These are phyloP conservation scores for Geranomyces michiganensis DNA, from an alignment of 192 early-diverging fungal species.

Conservation along the genomic window DNA sequence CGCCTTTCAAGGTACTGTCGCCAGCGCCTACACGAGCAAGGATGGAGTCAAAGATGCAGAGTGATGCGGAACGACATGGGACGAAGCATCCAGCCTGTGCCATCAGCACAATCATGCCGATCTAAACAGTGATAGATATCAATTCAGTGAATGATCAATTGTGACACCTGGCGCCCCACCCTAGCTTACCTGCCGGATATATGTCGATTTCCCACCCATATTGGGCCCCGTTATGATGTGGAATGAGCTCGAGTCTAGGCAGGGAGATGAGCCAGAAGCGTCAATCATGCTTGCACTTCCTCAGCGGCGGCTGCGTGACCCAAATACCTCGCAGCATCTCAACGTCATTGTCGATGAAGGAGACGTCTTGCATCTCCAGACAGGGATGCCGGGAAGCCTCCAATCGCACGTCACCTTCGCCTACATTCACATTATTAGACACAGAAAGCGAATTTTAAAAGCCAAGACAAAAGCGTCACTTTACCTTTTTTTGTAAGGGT, in stretches of 20 bases:
- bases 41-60: constrained; percentile 85
- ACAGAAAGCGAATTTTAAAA: no score
- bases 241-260: constrained; percentile 57
- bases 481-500: constrained; percentile 16
- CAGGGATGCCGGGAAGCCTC: constrained; percentile 85
- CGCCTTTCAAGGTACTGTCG: constrained; percentile 88
- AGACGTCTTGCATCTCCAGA: constrained; percentile 88
- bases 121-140: constrained; percentile 42
- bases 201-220: constrained; percentile 99
- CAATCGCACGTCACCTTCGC: constrained; percentile 70
- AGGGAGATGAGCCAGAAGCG: no score
- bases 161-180: no score
- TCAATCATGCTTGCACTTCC: no score
- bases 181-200: constrained; percentile 84
- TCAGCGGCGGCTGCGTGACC: no score
- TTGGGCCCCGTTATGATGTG: constrained; percentile 96
- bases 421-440: constrained; percentile 36
- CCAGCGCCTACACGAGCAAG: constrained; percentile 92
- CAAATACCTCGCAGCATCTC: constrained; percentile 64
- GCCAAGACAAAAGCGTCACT: no score
- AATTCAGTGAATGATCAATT: neutral
- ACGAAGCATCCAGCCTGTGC: constrained; percentile 95
- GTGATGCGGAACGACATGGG: constrained; percentile 70
- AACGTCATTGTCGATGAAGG: constrained; percentile 95
- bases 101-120: constrained; percentile 91